Base-by-base conservation (phyloP, 1,139 yeast species). In the Suhomyces terraborum region DNA sequence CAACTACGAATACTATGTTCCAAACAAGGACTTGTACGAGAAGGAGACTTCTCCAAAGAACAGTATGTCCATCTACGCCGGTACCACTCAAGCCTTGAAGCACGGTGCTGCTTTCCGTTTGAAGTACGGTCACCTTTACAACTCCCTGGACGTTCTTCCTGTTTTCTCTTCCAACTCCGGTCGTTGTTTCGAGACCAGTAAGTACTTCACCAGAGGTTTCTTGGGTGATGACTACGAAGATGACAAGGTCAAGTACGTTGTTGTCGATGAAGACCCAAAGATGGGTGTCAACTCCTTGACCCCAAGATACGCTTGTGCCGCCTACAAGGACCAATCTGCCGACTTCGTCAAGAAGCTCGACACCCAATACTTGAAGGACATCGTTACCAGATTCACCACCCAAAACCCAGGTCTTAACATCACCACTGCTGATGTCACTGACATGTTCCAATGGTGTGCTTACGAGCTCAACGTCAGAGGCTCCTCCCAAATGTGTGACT, bases 381-480 rank as follows among this genome's bases (percentile, higher is more conserved):
- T 56, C 31, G 41, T 48, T 18, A 36, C 47, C n/a, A 48, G 68
- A 35, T 51, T 62, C 36, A 39, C 41, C 7, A 35, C 40, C 12
- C 53, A 53, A 8, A 59, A 64, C 49, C 58, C 61, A 4, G 61
- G 55, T 10, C 54, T 64, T 32, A 56, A 50, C 34, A 9, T 69
- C 37, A 66, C 73, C 5, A 49, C 59, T 5, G 39, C 49, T 8
- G 84, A 82, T 50, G 67, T 79, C 32, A 54, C 55, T 33, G 53
- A 59, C 36, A 50, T 77, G 48, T 62, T 73, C 49, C 58, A 61
- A 35, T 61, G 75, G 61, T 79, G 83, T 59, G 80, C 79, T 2
- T 80, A 65, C 55, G 85, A 79, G 53, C 58, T 79, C 47, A 74
- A 74, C 49, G 75, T 68, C 12, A 61, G 61, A 25, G 84, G 83